These are phyloP conservation scores for Nicotiana attenuata DNA, from an alignment of 257 asterid species.

Conservation along the genomic window DNA sequence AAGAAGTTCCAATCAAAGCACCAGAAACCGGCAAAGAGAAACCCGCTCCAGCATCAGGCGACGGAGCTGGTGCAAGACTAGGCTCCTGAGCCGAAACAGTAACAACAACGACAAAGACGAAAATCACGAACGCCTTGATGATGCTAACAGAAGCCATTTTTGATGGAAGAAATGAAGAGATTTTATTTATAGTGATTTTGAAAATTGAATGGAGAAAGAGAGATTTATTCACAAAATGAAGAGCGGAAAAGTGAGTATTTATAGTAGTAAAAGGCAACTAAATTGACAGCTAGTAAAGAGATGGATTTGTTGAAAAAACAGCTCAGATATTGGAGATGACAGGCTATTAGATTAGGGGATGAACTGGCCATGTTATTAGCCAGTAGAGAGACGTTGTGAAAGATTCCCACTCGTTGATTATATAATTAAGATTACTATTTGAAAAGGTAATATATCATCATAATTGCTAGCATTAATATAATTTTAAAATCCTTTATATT, in stretches of 20 bases:
- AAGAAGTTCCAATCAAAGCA: constrained; percentile 3
- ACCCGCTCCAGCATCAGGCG: background rate
- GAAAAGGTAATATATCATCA: background rate
- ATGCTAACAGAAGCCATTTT: constrained; percentile 48
- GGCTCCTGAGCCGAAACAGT: constrained; percentile 37
- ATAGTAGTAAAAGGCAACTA: background rate
- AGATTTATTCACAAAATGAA: background rate
- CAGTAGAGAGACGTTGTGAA: background rate
- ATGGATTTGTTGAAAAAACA: background rate
- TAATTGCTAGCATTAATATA: background rate
- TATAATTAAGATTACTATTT: background rate
- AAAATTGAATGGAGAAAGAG: background rate
- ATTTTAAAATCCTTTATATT: no score
- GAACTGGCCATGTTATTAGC: background rate
- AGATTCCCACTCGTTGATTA: background rate
- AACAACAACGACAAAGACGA: constrained; percentile 24
- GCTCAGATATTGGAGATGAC: background rate
- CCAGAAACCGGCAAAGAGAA: background rate
- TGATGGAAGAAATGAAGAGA: background rate
- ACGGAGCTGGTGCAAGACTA: constrained; percentile 16
- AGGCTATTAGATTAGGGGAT: background rate
- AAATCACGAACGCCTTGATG: constrained; percentile 20
- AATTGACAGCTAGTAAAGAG: background rate
- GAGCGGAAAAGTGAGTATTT: background rate
- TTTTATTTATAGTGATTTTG: no score